These are phyloP conservation scores for Calonectria hawksworthii DNA, from an alignment of 2,329 filamentous ascomycete species.

Conservation along the genomic window DNA sequence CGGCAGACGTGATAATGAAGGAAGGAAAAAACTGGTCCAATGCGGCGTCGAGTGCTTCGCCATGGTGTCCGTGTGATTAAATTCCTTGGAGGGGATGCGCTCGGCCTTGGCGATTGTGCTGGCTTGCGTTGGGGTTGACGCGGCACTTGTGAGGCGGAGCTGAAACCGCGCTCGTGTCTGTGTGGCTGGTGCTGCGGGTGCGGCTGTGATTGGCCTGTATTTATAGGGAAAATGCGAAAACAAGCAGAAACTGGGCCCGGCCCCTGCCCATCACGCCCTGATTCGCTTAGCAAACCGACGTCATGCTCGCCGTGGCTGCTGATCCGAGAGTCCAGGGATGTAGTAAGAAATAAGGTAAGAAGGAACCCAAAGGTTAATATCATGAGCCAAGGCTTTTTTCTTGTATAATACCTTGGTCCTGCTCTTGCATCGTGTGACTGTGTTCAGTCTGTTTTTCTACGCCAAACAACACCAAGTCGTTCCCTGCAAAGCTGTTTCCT, in stretches of 20 bases:
- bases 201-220: slow-evolving; percentile 38
- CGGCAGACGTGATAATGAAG: slow-evolving; percentile 22
- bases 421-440: not conserved
- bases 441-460: not conserved
- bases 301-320: slow-evolving; percentile 30
- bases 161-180: slow-evolving; percentile 44
- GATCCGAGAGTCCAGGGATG: not conserved
- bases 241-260: not conserved
- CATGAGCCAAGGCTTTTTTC: not conserved
- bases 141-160: slow-evolving; percentile 47
- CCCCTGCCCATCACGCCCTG: slow-evolving; percentile 40
- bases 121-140: slow-evolving; percentile 40
- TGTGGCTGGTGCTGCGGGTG: slow-evolving; percentile 38
- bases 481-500: not conserved
- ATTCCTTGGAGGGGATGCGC: slow-evolving; percentile 30
- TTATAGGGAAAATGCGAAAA: slow-evolving; percentile 37
- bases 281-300: slow-evolving; percentile 32
- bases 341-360: not conserved
- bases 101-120: slow-evolving; percentile 22
- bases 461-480: too few species aligned
- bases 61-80: slow-evolving; percentile 39
- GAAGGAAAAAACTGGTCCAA: slow-evolving; percentile 22
- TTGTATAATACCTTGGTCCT: not conserved
- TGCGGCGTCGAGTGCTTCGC: slow-evolving; percentile 36
- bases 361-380: slow-evolving; percentile 15